Evolutionary conservation across 2,329 filamentous ascomycete genomes (phyloP).

Genomic region (Phyllosticta citribraziliensis): DNA sequence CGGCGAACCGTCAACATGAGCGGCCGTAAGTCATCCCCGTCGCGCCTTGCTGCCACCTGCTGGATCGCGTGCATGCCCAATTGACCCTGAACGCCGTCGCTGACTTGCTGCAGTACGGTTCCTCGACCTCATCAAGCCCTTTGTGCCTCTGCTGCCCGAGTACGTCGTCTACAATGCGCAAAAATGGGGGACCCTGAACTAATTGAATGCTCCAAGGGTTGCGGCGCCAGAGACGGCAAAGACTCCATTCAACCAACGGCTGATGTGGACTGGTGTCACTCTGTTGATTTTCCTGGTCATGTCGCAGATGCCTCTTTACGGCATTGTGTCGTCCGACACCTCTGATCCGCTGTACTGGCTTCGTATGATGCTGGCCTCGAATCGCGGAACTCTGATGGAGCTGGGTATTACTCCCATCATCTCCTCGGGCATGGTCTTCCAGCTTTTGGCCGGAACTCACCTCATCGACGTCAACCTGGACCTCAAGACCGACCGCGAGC

Average conservation of each 20-base stretch:
- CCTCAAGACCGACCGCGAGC: constrained; percentile 98
- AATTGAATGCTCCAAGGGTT: constrained; percentile 3
- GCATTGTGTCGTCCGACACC: constrained; percentile 92
- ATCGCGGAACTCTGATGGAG: constrained; percentile 92
- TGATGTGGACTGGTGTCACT: constrained; percentile 53
- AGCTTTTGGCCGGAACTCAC: constrained; percentile 98
- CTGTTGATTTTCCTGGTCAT: constrained; percentile 99
- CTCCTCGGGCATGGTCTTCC: constrained; percentile 99
- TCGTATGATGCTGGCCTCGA: constrained; percentile 99
- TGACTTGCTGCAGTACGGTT: constrained; percentile 65
- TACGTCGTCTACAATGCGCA: constrained; percentile 36
- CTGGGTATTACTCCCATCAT: constrained; percentile 96
- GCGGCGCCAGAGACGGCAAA: constrained; percentile 89
- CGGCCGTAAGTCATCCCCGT: constrained; percentile 42
- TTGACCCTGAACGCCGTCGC: constrained; percentile 12
- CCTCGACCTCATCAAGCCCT: constrained; percentile 98
- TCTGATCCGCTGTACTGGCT: constrained; percentile 99
- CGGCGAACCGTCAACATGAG: constrained; percentile 43
- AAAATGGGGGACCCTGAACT: not conserved
- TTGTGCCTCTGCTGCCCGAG: constrained; percentile 99
- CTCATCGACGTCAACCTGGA: constrained; percentile 99
- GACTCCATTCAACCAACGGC: constrained; percentile 86
- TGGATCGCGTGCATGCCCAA: constrained; percentile 17
- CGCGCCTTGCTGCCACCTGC: constrained; percentile 5
- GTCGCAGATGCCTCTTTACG: constrained; percentile 95